Evolutionary conservation across 768 basidiomycete genomes (phyloP).

Genomic region (Phanerodontia chrysosporium): DNA sequence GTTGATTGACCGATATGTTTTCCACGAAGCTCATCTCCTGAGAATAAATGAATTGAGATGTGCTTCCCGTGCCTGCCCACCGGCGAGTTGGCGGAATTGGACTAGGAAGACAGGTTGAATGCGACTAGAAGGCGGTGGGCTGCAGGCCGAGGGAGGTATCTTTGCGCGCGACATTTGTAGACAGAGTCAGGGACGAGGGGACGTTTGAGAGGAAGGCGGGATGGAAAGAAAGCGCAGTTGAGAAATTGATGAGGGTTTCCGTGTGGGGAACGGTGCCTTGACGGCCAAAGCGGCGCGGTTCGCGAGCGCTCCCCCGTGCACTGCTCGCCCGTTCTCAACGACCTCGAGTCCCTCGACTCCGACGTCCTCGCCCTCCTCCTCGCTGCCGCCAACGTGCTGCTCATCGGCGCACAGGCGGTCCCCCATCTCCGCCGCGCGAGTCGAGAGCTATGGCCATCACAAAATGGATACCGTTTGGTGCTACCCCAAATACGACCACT

Average conservation of each 20-base stretch:
- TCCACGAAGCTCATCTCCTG: neutral
- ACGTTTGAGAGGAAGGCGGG: neutral
- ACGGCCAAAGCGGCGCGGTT: conserved; percentile 10
- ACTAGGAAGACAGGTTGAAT: no score
- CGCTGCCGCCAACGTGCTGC: neutral
- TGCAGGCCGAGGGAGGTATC: no score
- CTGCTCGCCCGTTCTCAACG: neutral
- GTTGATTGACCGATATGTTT: neutral
- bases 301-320: neutral
- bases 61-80: neutral
- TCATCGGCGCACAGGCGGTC: neutral
- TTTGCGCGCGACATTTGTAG: no score
- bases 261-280: conserved; percentile 6
- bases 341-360: neutral
- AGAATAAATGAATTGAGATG: neutral
- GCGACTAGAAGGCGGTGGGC: no score
- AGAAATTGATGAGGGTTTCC: neutral
- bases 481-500: conserved; percentile 13
- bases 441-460: conserved; percentile 20
- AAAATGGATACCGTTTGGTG: conserved; percentile 26
- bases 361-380: neutral
- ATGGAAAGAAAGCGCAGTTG: neutral
- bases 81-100: no score
- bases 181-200: neutral
- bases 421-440: conserved; percentile 8